Base-by-base conservation (phyloP, 495 filamentous ascomycete genomes). In the Penicillium subrubescens region DNA sequence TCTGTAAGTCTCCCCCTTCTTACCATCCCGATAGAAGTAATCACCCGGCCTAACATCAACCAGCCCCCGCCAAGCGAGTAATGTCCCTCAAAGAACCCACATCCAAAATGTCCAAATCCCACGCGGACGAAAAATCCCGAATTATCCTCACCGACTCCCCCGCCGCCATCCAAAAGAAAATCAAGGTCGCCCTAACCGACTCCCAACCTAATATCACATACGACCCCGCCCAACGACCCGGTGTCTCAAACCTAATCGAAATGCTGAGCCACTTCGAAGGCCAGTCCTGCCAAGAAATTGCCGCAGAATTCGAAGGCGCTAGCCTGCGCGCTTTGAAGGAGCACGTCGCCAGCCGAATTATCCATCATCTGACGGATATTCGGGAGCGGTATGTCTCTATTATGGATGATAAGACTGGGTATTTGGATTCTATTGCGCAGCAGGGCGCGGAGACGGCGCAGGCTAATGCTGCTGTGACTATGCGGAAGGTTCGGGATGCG, bases 21-120 rank as follows among this genome's bases (percentile, higher is more conserved):
- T 37, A 37, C 52, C 15, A 23, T 2, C 5, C 37, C 8, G 1
- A 21, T 2, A 23, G n/a, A 21, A 34, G 17, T 2, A 33, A 5
- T 39, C 10, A 1, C 19, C 39, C 31, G 2, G 10, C 5, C 25
- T 27, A 7, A 10, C 34, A 50, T 25, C 21, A 41, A 17, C 39
- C 62, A 91, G 89, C 90, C 53, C 88, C 92, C 33, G 87, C 89
- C 25, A 92, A 89, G 62, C 85, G 96, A 65, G 83, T 99, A 55
- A 97, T 97, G 94, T 97, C 92, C 17, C 86, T 99, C 34, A 86
- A 83, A 35, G 75, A 92, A 17, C 94, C 95, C 1, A 66, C 66
- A 2, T 70, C 83, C 27, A 99, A 99, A 68, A 99, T 99, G 95
- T 96, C 92, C 52, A 99, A 99, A 76, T 97, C 93, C 4, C 84